Base-by-base conservation (phyloP, 306 rosid genomes). In the Pachyrhizus erosus region DNA sequence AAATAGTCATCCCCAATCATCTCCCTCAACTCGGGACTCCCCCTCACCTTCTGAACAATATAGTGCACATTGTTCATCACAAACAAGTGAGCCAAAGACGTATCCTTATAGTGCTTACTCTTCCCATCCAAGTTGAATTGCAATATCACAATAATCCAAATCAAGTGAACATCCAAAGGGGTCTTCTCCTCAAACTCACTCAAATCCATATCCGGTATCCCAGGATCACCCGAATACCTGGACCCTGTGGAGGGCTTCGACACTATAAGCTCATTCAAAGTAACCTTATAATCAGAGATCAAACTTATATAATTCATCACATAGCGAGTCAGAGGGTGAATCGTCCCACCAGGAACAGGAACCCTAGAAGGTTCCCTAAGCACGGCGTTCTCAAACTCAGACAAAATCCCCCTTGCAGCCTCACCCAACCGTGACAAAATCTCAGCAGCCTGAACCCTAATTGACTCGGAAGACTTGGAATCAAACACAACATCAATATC, bases 51-150 rank as follows among this genome's bases (percentile, higher is more conserved):
- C 80, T 96, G 95, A 81, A 96, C 98, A 80, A 96, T 96, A 82
- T 96, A 96, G 84, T 96, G 99, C 61, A 94, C 98, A 81, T 96
- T 96, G 94, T 96, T 96, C 99, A 96, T 96, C 55, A 94, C 91
- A 66, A 94, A 96, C 68, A 96, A 77, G 80, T 94, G 98, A 51
- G 84, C 84, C 73, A 96, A 68, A 20, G 98, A 90, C 9, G 85
- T 68, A 83, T 96, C 99, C 81, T 89, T 96, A 62, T 93, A 96
- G 65, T 91, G 97, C 93, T 93, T 92, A 42, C 97, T 89, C 87
- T 96, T 96, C 2, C 97, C 99, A 14, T 96, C 99, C 84, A 96
- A 86, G 74, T 94, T 96, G 80, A 89, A 93, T 82, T 92, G 97
- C 92, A 96, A 85, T 74, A 92, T 91, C 73, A 94, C 97, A 80